These are phyloP conservation scores for Leucocoprinus sp. DNA, from an alignment of 768 basidiomycete species.

Conservation along the genomic window DNA sequence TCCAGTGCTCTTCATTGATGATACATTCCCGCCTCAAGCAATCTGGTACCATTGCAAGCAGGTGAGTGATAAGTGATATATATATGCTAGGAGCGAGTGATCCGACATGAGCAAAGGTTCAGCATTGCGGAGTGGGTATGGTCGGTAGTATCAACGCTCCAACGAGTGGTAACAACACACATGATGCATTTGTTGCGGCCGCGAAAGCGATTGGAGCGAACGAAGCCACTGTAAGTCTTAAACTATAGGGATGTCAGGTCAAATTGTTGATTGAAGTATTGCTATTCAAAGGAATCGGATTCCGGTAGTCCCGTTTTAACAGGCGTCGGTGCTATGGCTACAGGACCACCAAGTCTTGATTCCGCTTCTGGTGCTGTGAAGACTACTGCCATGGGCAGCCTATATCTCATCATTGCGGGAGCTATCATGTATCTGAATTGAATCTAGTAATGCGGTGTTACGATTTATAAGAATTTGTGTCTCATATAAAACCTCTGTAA, in stretches of 20 bases:
- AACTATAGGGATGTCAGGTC: neutral
- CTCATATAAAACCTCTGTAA: no score
- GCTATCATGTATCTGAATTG: conserved; percentile 6
- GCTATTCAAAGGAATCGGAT: neutral
- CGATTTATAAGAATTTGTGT: no score
- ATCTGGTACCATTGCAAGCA: conserved; percentile 53
- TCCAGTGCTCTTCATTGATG: neutral
- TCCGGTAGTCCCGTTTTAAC: conserved; percentile 16
- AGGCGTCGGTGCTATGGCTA: neutral
- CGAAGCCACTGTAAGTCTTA: conserved; percentile 9
- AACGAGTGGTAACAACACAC: conserved; percentile 12
- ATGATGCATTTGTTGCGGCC: conserved; percentile 8
- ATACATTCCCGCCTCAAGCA: conserved; percentile 22
- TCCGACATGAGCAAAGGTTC: conserved; percentile 11
- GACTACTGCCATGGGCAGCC: conserved; percentile 5
- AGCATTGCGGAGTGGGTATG: conserved; percentile 47
- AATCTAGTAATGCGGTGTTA: neutral
- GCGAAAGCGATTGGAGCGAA: conserved; percentile 12
- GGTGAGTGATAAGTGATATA: conserved; percentile 12
- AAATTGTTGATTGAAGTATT: neutral
- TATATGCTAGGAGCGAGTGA: neutral
- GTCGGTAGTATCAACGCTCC: conserved; percentile 24
- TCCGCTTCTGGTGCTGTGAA: conserved; percentile 6
- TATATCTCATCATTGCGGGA: conserved; percentile 2
- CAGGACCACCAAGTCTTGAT: neutral